A percentile compares a stretch with the other conserved stretches of the same genome.
Evolutionary conservation across 177 flowering plant genomes (phyloP).

Genomic region (Vitis hybrid): DNA sequence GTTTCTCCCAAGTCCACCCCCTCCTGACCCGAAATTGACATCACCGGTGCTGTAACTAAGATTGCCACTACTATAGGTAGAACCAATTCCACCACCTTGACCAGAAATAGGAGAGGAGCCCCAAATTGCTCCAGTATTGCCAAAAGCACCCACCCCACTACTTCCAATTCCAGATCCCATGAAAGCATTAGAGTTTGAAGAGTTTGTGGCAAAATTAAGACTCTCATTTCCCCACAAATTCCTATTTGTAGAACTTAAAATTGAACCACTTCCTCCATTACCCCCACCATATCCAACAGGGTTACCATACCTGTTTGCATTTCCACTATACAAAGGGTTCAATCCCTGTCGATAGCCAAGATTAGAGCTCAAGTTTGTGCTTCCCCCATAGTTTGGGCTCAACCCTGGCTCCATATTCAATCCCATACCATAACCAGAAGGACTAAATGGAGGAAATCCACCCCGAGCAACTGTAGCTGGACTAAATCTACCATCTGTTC

Average conservation of each 20-base stretch:
- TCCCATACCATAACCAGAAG: conserved; percentile 52
- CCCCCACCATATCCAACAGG: conserved; percentile 41
- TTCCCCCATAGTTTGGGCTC: conserved; percentile 46
- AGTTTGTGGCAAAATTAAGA: conserved; percentile 28
- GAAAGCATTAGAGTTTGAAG: conserved; percentile 36
- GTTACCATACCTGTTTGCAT: conserved; percentile 42
- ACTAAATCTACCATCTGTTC: conserved; percentile 57
- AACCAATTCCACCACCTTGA: conserved; percentile 45
- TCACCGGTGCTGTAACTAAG: conserved; percentile 42
- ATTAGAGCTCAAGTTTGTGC: conserved; percentile 30
- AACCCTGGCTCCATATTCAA: conserved; percentile 56
- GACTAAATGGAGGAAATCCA: conserved; percentile 62
- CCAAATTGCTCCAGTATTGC: conserved; percentile 61
- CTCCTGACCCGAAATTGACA: conserved; percentile 41
- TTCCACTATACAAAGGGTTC: conserved; percentile 47
- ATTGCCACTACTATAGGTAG: conserved; percentile 34
- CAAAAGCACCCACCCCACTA: conserved; percentile 42
- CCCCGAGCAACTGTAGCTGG: conserved; percentile 44
- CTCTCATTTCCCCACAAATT: conserved; percentile 62
- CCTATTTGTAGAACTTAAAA: conserved; percentile 32
- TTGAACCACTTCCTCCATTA: conserved; percentile 42
- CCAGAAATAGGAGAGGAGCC: conserved; percentile 40
- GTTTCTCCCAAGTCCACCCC: conserved; percentile 49
- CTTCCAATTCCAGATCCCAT: conserved; percentile 48
- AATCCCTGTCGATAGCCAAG: conserved; percentile 50